Evolutionary conservation across 768 basidiomycete genomes (phyloP).

Genomic region (Trametes coccinea): DNA sequence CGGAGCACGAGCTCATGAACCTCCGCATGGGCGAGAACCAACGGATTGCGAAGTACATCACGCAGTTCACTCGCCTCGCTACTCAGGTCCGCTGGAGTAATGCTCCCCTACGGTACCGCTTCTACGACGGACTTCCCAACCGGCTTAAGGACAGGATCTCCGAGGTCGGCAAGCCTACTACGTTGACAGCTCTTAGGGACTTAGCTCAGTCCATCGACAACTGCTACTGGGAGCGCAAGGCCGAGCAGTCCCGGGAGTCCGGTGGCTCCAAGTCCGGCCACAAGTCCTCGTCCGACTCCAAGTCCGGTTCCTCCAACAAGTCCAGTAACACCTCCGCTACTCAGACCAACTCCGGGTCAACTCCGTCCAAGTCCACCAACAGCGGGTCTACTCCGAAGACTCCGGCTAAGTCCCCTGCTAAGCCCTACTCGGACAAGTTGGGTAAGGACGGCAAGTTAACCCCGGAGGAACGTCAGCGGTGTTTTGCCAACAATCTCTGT

Average conservation of each 20-base stretch:
- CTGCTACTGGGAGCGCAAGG: constrained; percentile 21
- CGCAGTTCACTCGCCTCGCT: constrained; percentile 6
- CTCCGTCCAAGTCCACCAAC: no score
- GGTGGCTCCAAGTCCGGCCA: neutral
- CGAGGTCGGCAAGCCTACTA: constrained; percentile 5
- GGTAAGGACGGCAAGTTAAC: no score
- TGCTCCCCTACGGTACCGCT: constrained; percentile 13
- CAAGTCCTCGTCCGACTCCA: neutral
- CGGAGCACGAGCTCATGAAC: constrained; percentile 2
- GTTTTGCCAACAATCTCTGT: no score
- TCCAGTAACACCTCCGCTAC: neutral
- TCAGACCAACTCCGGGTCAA: no score
- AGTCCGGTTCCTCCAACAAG: neutral
- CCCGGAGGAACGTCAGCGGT: no score
- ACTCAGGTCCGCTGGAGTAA: constrained; percentile 9
- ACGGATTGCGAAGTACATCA: constrained; percentile 3
- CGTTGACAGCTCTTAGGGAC: neutral
- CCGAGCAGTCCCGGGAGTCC: neutral
- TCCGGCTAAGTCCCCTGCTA: no score
- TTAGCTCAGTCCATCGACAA: constrained; percentile 14
- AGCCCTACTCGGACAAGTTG: no score
- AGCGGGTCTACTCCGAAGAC: no score
- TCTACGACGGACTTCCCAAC: constrained; percentile 18
- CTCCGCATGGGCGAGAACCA: neutral
- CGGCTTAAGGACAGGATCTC: constrained; percentile 18